phyloP scores from a whole-genome alignment of 2,329 filamentous ascomycete genomes.

The Penicillium capsulatum region DNA sequence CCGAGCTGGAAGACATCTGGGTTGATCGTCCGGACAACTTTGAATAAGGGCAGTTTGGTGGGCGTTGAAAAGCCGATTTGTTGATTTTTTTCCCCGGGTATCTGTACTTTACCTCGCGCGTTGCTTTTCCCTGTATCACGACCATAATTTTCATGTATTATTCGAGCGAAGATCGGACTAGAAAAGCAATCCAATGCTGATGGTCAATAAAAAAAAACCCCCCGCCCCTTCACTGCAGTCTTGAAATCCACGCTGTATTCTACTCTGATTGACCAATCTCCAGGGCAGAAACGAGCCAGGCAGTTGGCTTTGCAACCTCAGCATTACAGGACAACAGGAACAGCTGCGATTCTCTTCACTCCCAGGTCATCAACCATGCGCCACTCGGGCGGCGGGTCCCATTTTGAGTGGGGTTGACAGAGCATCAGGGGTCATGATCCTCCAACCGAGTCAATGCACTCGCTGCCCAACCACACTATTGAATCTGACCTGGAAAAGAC shows the following conservation, averaged over 20 bases:
- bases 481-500: not conserved
- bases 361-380: constrained; percentile 6
- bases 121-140: constrained; percentile 17
- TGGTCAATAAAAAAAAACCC: no score
- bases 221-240: no score
- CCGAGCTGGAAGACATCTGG: constrained; percentile 94
- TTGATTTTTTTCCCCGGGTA: constrained; percentile 13
- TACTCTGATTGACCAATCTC: not conserved
- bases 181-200: no score
- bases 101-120: constrained; percentile 12
- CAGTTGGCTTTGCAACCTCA: constrained; percentile 8
- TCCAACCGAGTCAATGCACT: not conserved
- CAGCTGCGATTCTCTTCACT: no score
- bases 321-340: no score
- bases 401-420: no score
- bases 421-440: no score
- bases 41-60: constrained; percentile 54
- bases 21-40: constrained; percentile 92
- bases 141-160: constrained; percentile 23
- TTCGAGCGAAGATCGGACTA: constrained; percentile 6
- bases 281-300: constrained; percentile 10
- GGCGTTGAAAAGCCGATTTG: constrained; percentile 18
- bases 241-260: no score
- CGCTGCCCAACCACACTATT: not conserved
- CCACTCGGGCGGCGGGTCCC: no score